Percentiles rank a stretch among this genome's conserved stretches.
Conservation (phyloP, 495 filamentous ascomycete genomes). For the Penicillium lagena region DNA sequence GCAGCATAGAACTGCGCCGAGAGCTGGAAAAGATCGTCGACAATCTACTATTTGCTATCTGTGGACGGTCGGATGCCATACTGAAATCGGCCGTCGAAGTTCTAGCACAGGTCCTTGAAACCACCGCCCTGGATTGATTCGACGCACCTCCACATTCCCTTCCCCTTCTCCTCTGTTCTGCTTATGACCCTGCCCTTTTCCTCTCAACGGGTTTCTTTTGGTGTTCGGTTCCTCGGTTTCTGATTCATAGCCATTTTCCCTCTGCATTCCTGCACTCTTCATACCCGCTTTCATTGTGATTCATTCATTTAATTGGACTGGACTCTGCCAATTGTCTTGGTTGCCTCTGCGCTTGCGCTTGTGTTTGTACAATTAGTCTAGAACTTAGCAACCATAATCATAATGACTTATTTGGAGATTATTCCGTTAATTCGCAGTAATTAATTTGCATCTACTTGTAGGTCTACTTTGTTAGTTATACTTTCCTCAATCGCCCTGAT, state of each 20-base stretch:
- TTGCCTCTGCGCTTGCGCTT: not conserved
- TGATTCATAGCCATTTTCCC: not conserved
- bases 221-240: not conserved
- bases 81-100: slow-evolving; percentile 37
- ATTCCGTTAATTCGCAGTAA: not conserved
- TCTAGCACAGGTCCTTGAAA: slow-evolving; percentile 36
- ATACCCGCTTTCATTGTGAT: slow-evolving; percentile 24
- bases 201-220: not conserved
- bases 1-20: slow-evolving; percentile 25
- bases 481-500: too few species aligned
- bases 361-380: too few species aligned
- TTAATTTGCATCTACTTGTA: slow-evolving; percentile 12
- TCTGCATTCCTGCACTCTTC: slow-evolving; percentile 11
- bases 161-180: not conserved
- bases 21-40: slow-evolving; percentile 37
- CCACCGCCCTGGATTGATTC: slow-evolving; percentile 16
- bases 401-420: slow-evolving; percentile 4
- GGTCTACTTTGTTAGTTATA: not conserved
- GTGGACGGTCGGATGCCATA: slow-evolving; percentile 28
- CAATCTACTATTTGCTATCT: slow-evolving; percentile 33
- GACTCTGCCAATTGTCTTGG: slow-evolving; percentile 12
- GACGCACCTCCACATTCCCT: slow-evolving; percentile 1
- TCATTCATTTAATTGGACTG: slow-evolving; percentile 4
- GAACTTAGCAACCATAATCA: slow-evolving; percentile 16
- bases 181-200: not conserved